These are phyloP conservation scores for Leptographium galeiforme DNA, from an alignment of 2,329 filamentous ascomycete genomes.

Conservation along the genomic window DNA sequence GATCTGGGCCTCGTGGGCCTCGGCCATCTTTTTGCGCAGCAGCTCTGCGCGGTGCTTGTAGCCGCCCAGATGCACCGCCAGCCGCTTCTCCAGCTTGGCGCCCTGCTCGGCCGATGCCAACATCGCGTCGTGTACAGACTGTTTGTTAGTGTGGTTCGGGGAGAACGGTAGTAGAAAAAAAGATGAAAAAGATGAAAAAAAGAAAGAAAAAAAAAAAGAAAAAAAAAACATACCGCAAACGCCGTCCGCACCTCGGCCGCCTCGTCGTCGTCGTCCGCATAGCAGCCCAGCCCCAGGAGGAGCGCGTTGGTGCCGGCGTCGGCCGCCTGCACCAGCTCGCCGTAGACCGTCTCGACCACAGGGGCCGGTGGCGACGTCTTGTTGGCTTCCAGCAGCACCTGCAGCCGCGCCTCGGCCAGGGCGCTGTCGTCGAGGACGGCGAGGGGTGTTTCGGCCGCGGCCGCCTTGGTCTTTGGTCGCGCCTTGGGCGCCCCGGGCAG, in stretches of 20 bases:
- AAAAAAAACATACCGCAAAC: conserved; percentile 50
- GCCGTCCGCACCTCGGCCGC: conserved; percentile 47
- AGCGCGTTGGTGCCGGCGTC: conserved; percentile 24
- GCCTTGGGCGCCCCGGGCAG: conserved; percentile 53
- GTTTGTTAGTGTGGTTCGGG: conserved; percentile 5
- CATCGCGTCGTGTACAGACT: conserved; percentile 62
- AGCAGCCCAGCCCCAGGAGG: conserved; percentile 72
- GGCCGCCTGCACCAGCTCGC: conserved; percentile 16
- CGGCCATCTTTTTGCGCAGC: conserved; percentile 64
- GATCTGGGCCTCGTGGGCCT: conserved; percentile 60
- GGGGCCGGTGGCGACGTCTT: conserved; percentile 32
- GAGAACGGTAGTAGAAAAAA: no score
- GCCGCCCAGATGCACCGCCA: conserved; percentile 74
- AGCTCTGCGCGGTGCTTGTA: conserved; percentile 79
- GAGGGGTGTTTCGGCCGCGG: conserved; percentile 28
- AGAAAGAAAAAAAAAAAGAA: not conserved
- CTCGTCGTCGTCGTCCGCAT: conserved; percentile 62
- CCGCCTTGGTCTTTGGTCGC: conserved; percentile 38
- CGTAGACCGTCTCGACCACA: conserved; percentile 37
- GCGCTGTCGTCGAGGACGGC: conserved; percentile 55
- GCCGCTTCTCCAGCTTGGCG: conserved; percentile 85
- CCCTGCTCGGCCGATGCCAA: conserved; percentile 62
- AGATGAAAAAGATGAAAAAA: not conserved
- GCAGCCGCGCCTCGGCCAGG: conserved; percentile 61
- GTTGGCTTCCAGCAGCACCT: conserved; percentile 59